These are phyloP conservation scores for Balansia obtecta DNA, from an alignment of 2,329 filamentous ascomycete species.

Conservation along the genomic window DNA sequence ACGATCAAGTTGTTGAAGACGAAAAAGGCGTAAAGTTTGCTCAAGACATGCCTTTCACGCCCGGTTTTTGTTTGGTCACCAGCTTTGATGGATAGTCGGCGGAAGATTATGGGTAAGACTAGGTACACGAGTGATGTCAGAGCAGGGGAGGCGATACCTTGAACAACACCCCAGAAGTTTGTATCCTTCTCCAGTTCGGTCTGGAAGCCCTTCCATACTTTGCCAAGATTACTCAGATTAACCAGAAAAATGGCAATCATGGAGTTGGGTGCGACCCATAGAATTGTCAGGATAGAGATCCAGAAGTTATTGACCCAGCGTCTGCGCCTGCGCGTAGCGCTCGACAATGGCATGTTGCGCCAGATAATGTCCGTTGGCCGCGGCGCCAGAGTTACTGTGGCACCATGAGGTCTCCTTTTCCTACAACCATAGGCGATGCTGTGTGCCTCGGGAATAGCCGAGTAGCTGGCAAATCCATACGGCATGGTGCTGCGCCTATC, in stretches of 20 bases:
- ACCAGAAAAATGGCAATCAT: conserved; percentile 89
- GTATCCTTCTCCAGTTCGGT: conserved; percentile 48
- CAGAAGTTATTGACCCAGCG: conserved; percentile 72
- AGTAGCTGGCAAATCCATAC: conserved; percentile 91
- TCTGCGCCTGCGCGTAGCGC: conserved; percentile 56
- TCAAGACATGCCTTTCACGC: conserved; percentile 79
- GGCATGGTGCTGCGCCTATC: conserved; percentile 81
- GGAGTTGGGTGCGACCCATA: conserved; percentile 88
- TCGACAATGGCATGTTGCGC: conserved; percentile 74
- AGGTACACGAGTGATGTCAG: conserved; percentile 81
- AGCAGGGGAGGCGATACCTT: conserved; percentile 83
- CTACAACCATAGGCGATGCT: conserved; percentile 71
- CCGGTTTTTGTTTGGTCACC: conserved; percentile 89
- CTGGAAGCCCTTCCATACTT: conserved; percentile 68
- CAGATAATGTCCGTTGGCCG: conserved; percentile 88
- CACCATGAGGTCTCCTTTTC: conserved; percentile 68
- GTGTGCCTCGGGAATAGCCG: conserved; percentile 78
- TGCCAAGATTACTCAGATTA: conserved; percentile 68
- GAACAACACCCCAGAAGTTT: conserved; percentile 70
- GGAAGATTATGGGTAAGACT: conserved; percentile 80
- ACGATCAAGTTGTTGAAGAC: conserved; percentile 94
- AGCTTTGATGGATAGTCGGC: conserved; percentile 67
- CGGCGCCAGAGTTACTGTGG: conserved; percentile 67
- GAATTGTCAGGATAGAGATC: conserved; percentile 65
- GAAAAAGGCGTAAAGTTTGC: conserved; percentile 90